These are phyloP conservation scores for Umbilicaria muhlenbergii DNA, from an alignment of 495 filamentous ascomycete genomes.

Conservation along the genomic window DNA sequence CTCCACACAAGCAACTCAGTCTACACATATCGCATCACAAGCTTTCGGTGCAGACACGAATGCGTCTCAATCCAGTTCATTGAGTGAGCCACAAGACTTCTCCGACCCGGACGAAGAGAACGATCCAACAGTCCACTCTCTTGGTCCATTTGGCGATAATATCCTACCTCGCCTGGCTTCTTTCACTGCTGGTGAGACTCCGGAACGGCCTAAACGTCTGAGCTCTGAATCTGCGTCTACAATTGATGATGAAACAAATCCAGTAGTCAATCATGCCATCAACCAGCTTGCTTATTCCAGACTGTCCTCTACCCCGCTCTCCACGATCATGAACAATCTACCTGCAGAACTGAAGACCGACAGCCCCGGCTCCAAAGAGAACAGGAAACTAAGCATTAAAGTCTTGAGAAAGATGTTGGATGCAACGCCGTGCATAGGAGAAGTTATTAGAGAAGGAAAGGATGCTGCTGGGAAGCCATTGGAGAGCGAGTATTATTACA, in stretches of 20 bases:
- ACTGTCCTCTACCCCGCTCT: slow-evolving; percentile 80
- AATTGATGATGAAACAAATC: slow-evolving; percentile 21
- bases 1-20: slow-evolving; percentile 17
- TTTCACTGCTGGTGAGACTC: slow-evolving; percentile 44
- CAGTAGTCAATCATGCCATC: slow-evolving; percentile 61
- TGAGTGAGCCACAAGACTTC: slow-evolving; percentile 43
- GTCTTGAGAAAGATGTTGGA: slow-evolving; percentile 58
- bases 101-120: slow-evolving; percentile 84
- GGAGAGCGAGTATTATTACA: slow-evolving; percentile 94
- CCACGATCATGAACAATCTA: slow-evolving; percentile 70
- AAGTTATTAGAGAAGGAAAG: slow-evolving; percentile 82
- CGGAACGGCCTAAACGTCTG: slow-evolving; percentile 27
- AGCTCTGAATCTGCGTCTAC: slow-evolving; percentile 21
- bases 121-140: slow-evolving; percentile 78
- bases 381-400: slow-evolving; percentile 35
- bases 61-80: slow-evolving; percentile 36
- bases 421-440: slow-evolving; percentile 59
- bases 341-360: slow-evolving; percentile 46
- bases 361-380: slow-evolving; percentile 23
- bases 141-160: slow-evolving; percentile 75
- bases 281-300: slow-evolving; percentile 97
- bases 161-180: slow-evolving; percentile 64
- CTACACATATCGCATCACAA: slow-evolving; percentile 14
- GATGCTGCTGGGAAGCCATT: slow-evolving; percentile 89
- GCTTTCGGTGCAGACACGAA: slow-evolving; percentile 12